A percentile compares a stretch with the other conserved stretches of the same genome.
Conservation (phyloP, 2,329 filamentous ascomycete genomes). For the Penicillium olsonii region DNA sequence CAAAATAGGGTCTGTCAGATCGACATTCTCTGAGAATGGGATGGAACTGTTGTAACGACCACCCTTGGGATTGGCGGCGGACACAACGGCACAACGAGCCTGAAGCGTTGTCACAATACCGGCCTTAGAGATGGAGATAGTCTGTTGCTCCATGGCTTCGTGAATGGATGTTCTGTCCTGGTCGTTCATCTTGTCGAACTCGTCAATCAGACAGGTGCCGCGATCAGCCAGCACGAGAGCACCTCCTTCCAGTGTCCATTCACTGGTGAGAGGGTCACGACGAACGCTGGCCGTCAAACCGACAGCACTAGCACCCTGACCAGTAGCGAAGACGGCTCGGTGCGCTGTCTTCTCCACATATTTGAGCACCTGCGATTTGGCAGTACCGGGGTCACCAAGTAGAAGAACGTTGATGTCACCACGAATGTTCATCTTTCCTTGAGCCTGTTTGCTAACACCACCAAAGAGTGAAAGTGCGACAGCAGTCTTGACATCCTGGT, state of each 20-base stretch:
- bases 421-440: constrained; percentile 84
- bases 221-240: constrained; percentile 92
- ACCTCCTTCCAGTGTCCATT: constrained; percentile 97
- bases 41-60: constrained; percentile 96
- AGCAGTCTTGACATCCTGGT: constrained; percentile 95
- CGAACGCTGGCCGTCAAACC: constrained; percentile 97
- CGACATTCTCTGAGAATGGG: constrained; percentile 93
- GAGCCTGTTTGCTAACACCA: constrained; percentile 87
- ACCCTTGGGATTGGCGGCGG: constrained; percentile 93
- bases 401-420: constrained; percentile 98
- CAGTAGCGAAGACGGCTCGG: constrained; percentile 93
- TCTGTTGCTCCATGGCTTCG: constrained; percentile 99
- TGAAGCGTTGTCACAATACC: constrained; percentile 97
- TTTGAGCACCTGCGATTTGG: constrained; percentile 96
- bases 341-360: constrained; percentile 98
- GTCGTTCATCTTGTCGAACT: constrained; percentile 99
- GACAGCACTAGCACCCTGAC: constrained; percentile 94
- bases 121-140: constrained; percentile 97
- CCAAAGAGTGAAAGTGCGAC: constrained; percentile 93
- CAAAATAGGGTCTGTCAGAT: constrained; percentile 93
- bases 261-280: constrained; percentile 88
- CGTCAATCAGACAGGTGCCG: constrained; percentile 93
- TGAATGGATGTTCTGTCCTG: constrained; percentile 97
- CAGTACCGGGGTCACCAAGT: constrained; percentile 94
- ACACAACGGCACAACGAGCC: constrained; percentile 92